These are phyloP conservation scores for Alternaria alternata DNA, from an alignment of 2,329 filamentous ascomycete genomes.

Conservation along the genomic window DNA sequence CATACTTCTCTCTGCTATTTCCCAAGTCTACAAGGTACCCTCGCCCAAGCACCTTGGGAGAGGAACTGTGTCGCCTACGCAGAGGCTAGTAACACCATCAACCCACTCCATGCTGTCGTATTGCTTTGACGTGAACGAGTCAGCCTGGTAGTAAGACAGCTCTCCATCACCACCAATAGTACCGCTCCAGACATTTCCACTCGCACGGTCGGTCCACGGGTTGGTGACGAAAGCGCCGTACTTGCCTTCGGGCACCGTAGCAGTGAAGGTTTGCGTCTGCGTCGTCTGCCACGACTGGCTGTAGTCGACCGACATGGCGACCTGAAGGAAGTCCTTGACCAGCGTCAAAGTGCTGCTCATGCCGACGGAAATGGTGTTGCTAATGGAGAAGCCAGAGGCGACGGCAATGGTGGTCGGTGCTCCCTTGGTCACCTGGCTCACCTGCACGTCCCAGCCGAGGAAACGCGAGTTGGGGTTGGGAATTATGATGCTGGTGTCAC, in stretches of 20 bases:
- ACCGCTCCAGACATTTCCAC: conserved; percentile 49
- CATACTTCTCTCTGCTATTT: background rate
- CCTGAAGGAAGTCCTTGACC: conserved; percentile 37
- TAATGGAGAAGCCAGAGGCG: conserved; percentile 46
- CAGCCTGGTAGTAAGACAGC: conserved; percentile 41
- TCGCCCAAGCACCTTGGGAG: conserved; percentile 51
- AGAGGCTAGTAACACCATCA: conserved; percentile 51
- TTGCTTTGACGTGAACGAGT: conserved; percentile 46
- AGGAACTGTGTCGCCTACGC: conserved; percentile 49
- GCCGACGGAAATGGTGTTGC: conserved; percentile 44
- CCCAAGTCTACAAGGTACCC: conserved; percentile 33
- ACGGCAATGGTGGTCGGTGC: conserved; percentile 40
- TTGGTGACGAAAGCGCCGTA: conserved; percentile 54
- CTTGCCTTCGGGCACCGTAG: conserved; percentile 48
- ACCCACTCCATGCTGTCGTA: conserved; percentile 51
- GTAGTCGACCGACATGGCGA: conserved; percentile 39
- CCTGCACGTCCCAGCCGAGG: conserved; percentile 52
- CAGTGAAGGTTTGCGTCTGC: conserved; percentile 43
- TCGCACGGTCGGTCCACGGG: conserved; percentile 43
- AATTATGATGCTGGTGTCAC: conserved; percentile 26
- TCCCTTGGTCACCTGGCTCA: conserved; percentile 49
- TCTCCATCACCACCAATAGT: conserved; percentile 42
- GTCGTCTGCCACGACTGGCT: conserved; percentile 44
- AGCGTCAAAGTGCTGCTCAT: conserved; percentile 24
- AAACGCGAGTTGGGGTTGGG: conserved; percentile 37